Evolutionary conservation across 768 basidiomycete genomes (phyloP).

Genomic region (Kwoniella botswanensis): DNA sequence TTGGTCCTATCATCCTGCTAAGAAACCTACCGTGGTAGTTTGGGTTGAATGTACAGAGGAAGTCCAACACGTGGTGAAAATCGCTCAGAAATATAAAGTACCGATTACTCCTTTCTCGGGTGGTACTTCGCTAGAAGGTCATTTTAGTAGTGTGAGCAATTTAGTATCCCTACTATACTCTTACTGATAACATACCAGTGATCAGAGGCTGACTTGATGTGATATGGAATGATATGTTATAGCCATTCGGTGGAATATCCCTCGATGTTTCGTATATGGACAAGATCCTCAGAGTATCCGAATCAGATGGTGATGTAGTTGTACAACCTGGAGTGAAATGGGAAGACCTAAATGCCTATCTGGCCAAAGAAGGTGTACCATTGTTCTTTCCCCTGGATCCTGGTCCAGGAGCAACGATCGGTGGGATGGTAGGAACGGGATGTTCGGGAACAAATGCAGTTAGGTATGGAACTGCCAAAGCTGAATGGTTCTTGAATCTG

Average conservation of each 20-base stretch:
- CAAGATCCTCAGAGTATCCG: conserved; percentile 65
- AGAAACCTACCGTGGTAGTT: conserved; percentile 54
- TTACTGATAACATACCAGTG: neutral
- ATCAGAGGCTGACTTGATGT: neutral
- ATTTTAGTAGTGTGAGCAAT: conserved; percentile 72
- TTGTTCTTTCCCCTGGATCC: conserved; percentile 81
- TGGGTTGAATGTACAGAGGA: conserved; percentile 71
- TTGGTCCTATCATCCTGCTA: conserved; percentile 54
- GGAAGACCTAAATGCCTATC: conserved; percentile 56
- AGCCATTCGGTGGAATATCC: conserved; percentile 71
- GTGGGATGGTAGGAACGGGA: conserved; percentile 86
- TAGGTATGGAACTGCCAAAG: conserved; percentile 83
- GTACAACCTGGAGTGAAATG: conserved; percentile 59
- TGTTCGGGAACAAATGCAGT: conserved; percentile 75
- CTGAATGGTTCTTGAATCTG: conserved; percentile 83
- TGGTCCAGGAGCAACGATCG: conserved; percentile 80
- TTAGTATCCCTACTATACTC: neutral
- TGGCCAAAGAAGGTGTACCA: conserved; percentile 74
- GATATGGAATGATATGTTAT: neutral
- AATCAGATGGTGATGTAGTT: conserved; percentile 55
- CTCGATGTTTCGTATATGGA: conserved; percentile 81
- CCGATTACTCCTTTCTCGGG: conserved; percentile 83
- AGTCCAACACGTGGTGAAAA: conserved; percentile 77
- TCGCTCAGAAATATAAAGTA: conserved; percentile 73
- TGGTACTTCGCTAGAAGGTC: conserved; percentile 85